Conservation (phyloP, 345 rosid species). For the Lenwebbia sp. region DNA sequence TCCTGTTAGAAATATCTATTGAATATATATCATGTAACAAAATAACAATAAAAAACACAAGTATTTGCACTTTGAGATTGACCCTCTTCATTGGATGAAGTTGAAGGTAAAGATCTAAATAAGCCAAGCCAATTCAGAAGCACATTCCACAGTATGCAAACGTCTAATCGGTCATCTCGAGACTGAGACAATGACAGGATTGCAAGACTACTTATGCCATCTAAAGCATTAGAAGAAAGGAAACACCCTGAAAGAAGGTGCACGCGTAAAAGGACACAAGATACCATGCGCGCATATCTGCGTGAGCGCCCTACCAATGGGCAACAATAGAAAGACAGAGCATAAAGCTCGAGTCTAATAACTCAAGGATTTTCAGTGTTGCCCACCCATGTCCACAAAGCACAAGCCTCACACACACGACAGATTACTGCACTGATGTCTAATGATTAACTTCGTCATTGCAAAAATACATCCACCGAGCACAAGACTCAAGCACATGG, state of each 20-base stretch:
- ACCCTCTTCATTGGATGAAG: neutral
- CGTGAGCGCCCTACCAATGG: neutral
- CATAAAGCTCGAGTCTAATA: neutral
- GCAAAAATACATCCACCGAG: neutral
- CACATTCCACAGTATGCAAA: neutral
- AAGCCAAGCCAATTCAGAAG: neutral
- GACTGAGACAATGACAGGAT: neutral
- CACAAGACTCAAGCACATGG: neutral
- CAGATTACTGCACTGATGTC: neutral
- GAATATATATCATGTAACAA: neutral
- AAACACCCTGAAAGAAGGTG: too few relatives aligned
- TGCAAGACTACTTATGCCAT: neutral
- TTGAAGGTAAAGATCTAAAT: neutral
- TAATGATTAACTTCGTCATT: neutral
- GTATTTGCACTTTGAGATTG: neutral
- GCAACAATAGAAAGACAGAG: neutral
- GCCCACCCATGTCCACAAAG: neutral
- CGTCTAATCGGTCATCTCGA: neutral
- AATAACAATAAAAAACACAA: neutral
- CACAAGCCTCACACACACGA: neutral
- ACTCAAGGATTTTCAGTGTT: neutral
- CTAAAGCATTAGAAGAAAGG: too few relatives aligned
- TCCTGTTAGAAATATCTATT: conserved; percentile 13
- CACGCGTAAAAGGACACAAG: neutral
- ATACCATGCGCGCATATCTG: neutral